Percentiles rank a stretch among this genome's conserved stretches.
Conservation (phyloP, 1,139 yeast genomes). For the Blastobotrys capitulatus region DNA sequence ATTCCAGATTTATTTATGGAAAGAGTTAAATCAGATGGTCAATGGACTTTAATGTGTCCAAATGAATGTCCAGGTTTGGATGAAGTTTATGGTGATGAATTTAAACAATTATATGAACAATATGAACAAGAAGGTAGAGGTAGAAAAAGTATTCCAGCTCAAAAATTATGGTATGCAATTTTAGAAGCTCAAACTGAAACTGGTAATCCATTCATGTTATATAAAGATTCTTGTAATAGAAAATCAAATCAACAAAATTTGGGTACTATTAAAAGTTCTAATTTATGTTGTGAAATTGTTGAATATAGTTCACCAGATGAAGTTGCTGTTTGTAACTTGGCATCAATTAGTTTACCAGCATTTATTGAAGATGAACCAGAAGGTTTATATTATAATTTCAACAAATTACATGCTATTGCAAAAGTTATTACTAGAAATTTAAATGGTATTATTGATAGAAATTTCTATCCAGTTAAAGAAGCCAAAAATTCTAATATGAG, state of each 20-base stretch:
- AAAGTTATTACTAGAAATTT: conserved; percentile 72
- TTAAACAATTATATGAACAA: conserved; percentile 60
- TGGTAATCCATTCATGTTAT: conserved; percentile 87
- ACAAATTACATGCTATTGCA: conserved; percentile 62
- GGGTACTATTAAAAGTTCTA: conserved; percentile 83
- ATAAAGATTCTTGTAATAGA: conserved; percentile 80
- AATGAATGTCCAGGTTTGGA: conserved; percentile 80
- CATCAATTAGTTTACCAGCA: conserved; percentile 78
- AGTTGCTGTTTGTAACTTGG: conserved; percentile 88
- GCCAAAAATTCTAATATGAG: conserved; percentile 65
- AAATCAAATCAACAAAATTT: conserved; percentile 83
- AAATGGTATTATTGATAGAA: conserved; percentile 72
- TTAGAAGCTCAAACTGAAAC: conserved; percentile 89
- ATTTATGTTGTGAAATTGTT: conserved; percentile 85
- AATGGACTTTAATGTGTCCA: conserved; percentile 86
- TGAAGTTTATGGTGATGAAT: conserved; percentile 78
- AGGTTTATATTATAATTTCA: conserved; percentile 58
- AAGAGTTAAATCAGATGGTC: conserved; percentile 70
- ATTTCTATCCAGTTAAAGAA: conserved; percentile 69
- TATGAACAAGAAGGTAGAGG: conserved; percentile 74
- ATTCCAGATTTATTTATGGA: conserved; percentile 86
- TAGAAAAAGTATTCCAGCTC: conserved; percentile 69
- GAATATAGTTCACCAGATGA: conserved; percentile 85
- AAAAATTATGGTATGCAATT: conserved; percentile 82
- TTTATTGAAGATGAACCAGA: conserved; percentile 47